These are phyloP conservation scores for Prunus armeniaca DNA, from an alignment of 306 rosid species.

Conservation along the genomic window DNA sequence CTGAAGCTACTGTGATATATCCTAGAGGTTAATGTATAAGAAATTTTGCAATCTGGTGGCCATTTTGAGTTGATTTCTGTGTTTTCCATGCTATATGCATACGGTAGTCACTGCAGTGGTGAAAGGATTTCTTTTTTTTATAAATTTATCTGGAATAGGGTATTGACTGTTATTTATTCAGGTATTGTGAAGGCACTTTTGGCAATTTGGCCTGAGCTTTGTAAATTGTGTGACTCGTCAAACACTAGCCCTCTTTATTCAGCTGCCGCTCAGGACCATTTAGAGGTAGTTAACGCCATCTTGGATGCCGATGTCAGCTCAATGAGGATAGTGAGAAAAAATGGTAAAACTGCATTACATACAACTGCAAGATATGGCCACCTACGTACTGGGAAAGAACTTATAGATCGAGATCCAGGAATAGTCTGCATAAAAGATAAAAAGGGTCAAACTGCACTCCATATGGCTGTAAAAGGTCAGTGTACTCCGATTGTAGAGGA, in stretches of 20 bases:
- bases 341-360: conserved; percentile 90
- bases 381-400: conserved; percentile 52
- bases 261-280: conserved; percentile 74
- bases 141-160: not conserved
- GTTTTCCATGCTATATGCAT: not conserved
- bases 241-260: conserved; percentile 91
- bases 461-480: conserved; percentile 96
- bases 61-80: not conserved
- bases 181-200: conserved; percentile 74
- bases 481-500: conserved; percentile 65
- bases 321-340: conserved; percentile 70
- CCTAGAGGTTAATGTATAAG: not conserved
- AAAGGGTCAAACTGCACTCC: conserved; percentile 93
- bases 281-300: conserved; percentile 81
- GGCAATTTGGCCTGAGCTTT: conserved; percentile 75
- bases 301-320: conserved; percentile 68
- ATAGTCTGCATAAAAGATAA: conserved; percentile 80
- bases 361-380: conserved; percentile 75
- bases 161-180: conserved; percentile 29
- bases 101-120: not conserved
- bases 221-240: conserved; percentile 59
- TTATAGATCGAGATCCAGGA: conserved; percentile 60
- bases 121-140: not conserved
- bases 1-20: not conserved
- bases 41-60: not conserved